These are phyloP conservation scores for Teratosphaeria destructans DNA, from an alignment of 2,329 filamentous ascomycete species.

Conservation along the genomic window DNA sequence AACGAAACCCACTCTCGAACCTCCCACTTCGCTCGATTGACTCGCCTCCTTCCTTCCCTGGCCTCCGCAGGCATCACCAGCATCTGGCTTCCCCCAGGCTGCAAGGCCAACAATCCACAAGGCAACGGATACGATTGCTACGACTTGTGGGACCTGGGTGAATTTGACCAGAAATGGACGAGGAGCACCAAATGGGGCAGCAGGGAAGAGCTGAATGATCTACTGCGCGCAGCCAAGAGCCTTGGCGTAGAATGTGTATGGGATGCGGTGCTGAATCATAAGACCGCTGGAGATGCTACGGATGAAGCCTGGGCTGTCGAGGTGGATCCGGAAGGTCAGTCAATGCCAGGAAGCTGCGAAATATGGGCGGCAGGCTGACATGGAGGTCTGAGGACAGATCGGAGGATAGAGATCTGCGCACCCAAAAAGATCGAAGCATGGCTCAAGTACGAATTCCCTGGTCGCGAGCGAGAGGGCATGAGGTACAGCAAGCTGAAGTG, in stretches of 20 bases:
- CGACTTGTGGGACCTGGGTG: slow-evolving; percentile 56
- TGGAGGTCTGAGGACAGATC: slow-evolving; percentile 30
- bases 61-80: slow-evolving; percentile 48
- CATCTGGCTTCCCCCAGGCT: slow-evolving; percentile 60
- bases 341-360: neutral
- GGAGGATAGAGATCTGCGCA: slow-evolving; percentile 43
- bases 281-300: slow-evolving; percentile 55
- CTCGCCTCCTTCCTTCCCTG: slow-evolving; percentile 16
- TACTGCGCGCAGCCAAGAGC: slow-evolving; percentile 43
- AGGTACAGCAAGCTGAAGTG: slow-evolving; percentile 54
- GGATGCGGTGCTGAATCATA: slow-evolving; percentile 65
- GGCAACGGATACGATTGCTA: slow-evolving; percentile 56
- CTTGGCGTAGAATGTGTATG: slow-evolving; percentile 51
- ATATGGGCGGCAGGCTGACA: neutral
- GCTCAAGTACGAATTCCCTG: slow-evolving; percentile 57
- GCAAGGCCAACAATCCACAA: slow-evolving; percentile 51
- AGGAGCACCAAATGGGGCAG: slow-evolving; percentile 58
- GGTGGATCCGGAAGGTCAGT: slow-evolving; percentile 41
- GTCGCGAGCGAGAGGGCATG: slow-evolving; percentile 37
- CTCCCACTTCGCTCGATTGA: slow-evolving; percentile 26
- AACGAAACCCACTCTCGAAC: slow-evolving; percentile 33
- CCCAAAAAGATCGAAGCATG: slow-evolving; percentile 56
- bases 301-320: slow-evolving; percentile 54
- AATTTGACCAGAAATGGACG: slow-evolving; percentile 60
- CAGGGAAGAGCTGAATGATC: slow-evolving; percentile 47